A percentile compares a stretch with the other conserved stretches of the same genome.
These are phyloP conservation scores for Trametes pubescens DNA, from an alignment of 1,284 basidiomycete species.

Conservation along the genomic window DNA sequence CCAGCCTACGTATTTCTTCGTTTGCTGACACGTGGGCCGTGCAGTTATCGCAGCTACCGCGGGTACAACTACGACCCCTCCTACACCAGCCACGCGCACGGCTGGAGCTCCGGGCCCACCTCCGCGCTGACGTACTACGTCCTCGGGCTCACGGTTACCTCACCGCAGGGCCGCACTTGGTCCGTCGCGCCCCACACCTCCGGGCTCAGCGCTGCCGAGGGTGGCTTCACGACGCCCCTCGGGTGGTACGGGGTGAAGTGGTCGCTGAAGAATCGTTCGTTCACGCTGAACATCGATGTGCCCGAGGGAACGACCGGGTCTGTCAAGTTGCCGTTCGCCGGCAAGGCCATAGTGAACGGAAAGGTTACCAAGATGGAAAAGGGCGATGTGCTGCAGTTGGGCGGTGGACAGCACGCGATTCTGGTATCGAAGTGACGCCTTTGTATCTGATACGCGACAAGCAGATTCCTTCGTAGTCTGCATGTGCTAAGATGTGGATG, in stretches of 20 bases:
- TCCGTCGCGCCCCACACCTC: constrained; percentile 51
- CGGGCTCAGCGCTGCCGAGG: constrained; percentile 49
- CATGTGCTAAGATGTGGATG: no score
- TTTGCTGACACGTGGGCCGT: background rate
- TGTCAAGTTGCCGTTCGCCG: constrained; percentile 43
- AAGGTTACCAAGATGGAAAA: constrained; percentile 1
- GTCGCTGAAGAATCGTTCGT: constrained; percentile 32
- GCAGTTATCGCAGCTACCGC: constrained; percentile 52
- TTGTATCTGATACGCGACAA: no score
- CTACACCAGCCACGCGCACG: constrained; percentile 55
- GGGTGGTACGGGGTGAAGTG: constrained; percentile 52
- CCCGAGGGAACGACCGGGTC: constrained; percentile 46
- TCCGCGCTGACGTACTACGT: constrained; percentile 53
- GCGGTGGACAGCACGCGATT: constrained; percentile 28
- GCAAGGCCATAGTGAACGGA: constrained; percentile 43
- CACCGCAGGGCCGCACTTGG: constrained; percentile 50
- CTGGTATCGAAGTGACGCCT: constrained; percentile 15
- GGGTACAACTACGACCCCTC: constrained; percentile 59
- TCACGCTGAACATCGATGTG: constrained; percentile 42
- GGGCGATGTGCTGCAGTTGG: constrained; percentile 17
- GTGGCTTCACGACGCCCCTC: constrained; percentile 52
- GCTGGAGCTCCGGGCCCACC: constrained; percentile 47
- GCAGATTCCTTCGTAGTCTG: no score
- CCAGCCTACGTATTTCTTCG: background rate
- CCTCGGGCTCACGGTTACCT: constrained; percentile 51